Evolutionary conservation across 2,329 filamentous ascomycete genomes (phyloP).

Genomic region (Aspergillus sp.): DNA sequence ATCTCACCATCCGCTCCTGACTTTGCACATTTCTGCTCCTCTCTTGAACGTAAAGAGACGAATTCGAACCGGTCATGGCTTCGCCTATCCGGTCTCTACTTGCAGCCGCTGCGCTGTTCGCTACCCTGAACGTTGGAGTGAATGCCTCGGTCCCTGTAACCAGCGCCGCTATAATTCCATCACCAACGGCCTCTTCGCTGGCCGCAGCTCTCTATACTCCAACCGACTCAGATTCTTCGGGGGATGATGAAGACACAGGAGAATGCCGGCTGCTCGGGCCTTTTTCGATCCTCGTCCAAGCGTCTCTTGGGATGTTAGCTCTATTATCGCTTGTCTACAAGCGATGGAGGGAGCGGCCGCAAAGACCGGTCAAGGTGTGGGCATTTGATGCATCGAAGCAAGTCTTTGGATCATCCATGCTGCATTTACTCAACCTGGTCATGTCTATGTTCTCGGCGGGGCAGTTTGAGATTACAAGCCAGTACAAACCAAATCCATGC

Average conservation of each 20-base stretch:
- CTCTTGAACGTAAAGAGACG: not conserved
- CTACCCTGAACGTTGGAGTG: conserved; percentile 18
- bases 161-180: conserved; percentile 23
- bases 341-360: conserved; percentile 87
- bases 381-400: conserved; percentile 98
- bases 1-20: not conserved
- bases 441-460: conserved; percentile 96
- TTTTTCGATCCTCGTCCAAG: conserved; percentile 90
- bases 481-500: conserved; percentile 85
- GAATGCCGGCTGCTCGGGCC: conserved; percentile 88
- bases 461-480: conserved; percentile 60
- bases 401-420: conserved; percentile 87
- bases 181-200: conserved; percentile 27
- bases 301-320: conserved; percentile 80
- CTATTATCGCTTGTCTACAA: conserved; percentile 89
- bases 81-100: not conserved
- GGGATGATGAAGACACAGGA: conserved; percentile 60
- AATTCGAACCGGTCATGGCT: conserved; percentile 15
- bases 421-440: conserved; percentile 90
- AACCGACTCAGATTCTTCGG: conserved; percentile 30
- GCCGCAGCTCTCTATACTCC: conserved; percentile 26
- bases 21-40: not conserved
- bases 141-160: conserved; percentile 20
- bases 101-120: conserved; percentile 14
- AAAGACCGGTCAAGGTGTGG: conserved; percentile 94